A percentile compares a stretch with the other conserved stretches of the same genome.
Conservation (phyloP, 225 moss, liverwort and hornwort species). For the Antitrichia curtipendula region DNA sequence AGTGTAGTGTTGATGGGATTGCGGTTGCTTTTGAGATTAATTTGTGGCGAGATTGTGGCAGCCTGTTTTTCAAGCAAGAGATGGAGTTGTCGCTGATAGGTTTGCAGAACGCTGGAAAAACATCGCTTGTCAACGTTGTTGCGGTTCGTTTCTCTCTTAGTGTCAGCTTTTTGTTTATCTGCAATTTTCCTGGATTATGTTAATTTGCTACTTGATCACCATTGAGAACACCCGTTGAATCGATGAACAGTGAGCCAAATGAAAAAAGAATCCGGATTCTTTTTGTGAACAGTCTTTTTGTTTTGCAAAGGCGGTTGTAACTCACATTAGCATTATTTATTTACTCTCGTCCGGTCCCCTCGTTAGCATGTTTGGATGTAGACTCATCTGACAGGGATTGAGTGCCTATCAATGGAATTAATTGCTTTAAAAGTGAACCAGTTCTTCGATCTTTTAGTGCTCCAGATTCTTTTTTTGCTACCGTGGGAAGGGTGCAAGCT, state of each 20-base stretch:
- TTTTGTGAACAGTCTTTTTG: background rate
- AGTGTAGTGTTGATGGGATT: background rate
- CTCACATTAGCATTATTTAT: background rate
- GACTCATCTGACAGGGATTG: background rate
- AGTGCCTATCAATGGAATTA: background rate
- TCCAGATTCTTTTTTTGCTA: background rate
- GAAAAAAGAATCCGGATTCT: background rate
- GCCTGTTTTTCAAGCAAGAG: constrained; percentile 97
- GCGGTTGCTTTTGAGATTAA: background rate
- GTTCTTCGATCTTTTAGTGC: background rate
- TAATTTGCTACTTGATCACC: background rate
- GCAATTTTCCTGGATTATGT: background rate
- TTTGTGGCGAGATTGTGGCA: constrained; percentile 12
- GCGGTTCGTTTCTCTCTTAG: constrained; percentile 40
- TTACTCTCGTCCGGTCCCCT: background rate
- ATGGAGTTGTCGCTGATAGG: constrained; percentile 97
- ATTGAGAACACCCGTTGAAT: background rate
- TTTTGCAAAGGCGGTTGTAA: background rate
- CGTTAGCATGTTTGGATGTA: background rate
- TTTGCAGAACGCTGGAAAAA: constrained; percentile 96
- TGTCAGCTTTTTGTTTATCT: background rate
- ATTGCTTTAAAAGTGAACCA: background rate
- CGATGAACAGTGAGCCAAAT: background rate
- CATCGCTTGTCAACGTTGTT: constrained; percentile 94
- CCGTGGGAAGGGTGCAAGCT: background rate